These are phyloP conservation scores for Nicotiana tomentosiformis DNA, from an alignment of 257 asterid genomes.

Conservation along the genomic window DNA sequence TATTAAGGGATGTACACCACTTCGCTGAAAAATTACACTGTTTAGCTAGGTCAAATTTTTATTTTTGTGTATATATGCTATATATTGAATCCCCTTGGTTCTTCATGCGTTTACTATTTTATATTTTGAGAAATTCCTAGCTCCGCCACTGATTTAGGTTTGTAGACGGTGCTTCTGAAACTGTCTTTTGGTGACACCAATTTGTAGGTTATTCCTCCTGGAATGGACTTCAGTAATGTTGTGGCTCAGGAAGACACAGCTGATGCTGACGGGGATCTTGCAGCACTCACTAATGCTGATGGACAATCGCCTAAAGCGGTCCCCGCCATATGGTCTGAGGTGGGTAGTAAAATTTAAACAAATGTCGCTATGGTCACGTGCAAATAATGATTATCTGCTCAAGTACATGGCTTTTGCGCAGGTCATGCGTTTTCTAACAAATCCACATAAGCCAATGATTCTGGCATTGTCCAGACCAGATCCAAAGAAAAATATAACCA, in stretches of 20 bases:
- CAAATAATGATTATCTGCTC: background rate
- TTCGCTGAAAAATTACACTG: no score
- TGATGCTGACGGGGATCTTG: slow-evolving; percentile 60
- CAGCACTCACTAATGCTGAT: slow-evolving; percentile 36
- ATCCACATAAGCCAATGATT: slow-evolving; percentile 92
- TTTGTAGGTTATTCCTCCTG: slow-evolving; percentile 77
- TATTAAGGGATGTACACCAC: no score
- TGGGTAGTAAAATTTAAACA: slow-evolving; percentile 22
- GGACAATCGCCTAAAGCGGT: slow-evolving; percentile 66
- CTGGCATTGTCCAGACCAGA: slow-evolving; percentile 82
- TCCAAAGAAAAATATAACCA: slow-evolving; percentile 74
- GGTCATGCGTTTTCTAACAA: slow-evolving; percentile 77
- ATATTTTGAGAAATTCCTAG: no score
- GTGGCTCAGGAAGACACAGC: slow-evolving; percentile 53
- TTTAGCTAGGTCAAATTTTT: no score
- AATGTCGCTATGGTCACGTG: background rate
- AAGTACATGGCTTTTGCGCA: slow-evolving; percentile 12
- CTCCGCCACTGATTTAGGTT: no score
- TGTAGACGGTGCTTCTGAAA: background rate
- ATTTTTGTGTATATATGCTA: no score
- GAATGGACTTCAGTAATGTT: slow-evolving; percentile 83
- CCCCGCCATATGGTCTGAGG: slow-evolving; percentile 79
- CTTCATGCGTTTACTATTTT: no score
- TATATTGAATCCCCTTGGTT: no score
- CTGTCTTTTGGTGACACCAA: background rate